Base-by-base conservation (phyloP, 2,329 filamentous ascomycete species). In the Fusarium nanum region DNA sequence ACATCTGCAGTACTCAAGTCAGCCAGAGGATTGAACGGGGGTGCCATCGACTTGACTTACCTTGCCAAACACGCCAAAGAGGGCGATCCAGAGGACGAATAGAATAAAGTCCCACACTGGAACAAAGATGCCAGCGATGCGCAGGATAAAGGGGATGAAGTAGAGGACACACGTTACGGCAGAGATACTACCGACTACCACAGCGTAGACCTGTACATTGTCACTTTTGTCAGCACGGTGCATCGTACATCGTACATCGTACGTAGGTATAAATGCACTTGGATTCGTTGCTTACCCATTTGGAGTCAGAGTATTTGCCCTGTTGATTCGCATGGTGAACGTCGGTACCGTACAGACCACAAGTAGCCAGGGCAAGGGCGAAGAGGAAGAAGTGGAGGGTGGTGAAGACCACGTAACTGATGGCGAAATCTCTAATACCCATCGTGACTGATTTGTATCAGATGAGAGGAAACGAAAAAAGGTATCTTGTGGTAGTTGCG, bases 11-110 rank as follows among this genome's bases (percentile, higher is more conserved):
- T 60, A 32, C 50, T 64, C 44, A 25, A 71, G 66, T 67, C 60
- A 55, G 64, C 44, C 54, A 44, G 49, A 41, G 41, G 37, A 56
- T 22, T 40, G 28, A 28, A 13, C 52, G 18, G 14, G 9, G 11
- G 32, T 20, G 34, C 20, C 9, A 44, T 41, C 18, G 34, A 27
- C 79, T 27, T 76, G 34, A 27, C 79, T 27, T 76, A 85, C 88
- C 73, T 86, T 89, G 56, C 90, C 94, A 77, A 97, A 97, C 64
- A 96, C 83, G 20, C 93, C 94, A 78, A 97, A 97, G 8, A 96
- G 84, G 3, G 89, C 88, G 64, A 93, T 88, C 91, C 93, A 97
- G 30, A 97, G 86, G 68, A 96, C 83, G 73, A 92, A 92, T 20
- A 97, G 80, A 16, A 95, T 77, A 40, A 85, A 81, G 78, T 94